phyloP scores from a whole-genome alignment of 768 basidiomycete species.

The Kwoniella sp. region DNA sequence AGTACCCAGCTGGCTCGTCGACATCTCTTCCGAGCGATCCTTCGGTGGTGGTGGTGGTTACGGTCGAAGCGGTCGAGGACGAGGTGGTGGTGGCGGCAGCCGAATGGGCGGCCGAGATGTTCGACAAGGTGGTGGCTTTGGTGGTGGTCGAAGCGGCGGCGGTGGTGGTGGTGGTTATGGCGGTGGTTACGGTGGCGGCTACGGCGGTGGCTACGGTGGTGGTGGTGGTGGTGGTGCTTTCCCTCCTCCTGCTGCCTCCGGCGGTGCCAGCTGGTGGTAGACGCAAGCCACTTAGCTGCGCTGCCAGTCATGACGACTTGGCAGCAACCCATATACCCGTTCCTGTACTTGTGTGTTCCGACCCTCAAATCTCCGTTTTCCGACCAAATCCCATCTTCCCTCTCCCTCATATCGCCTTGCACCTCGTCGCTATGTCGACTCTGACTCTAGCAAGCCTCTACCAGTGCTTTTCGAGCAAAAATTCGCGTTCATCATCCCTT shows the following conservation, averaged over 20 bases:
- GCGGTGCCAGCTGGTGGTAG: constrained; percentile 52
- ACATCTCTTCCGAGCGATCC: constrained; percentile 70
- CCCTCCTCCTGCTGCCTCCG: constrained; percentile 39
- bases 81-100: constrained; percentile 60
- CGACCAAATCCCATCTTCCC: background rate
- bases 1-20: constrained; percentile 85
- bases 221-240: constrained; percentile 51
- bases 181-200: constrained; percentile 54
- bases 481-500: constrained; percentile 7
- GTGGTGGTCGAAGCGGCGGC: constrained; percentile 34
- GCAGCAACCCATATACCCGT: constrained; percentile 1
- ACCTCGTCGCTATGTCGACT: background rate
- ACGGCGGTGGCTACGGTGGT: constrained; percentile 52
- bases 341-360: background rate
- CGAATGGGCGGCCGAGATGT: constrained; percentile 60
- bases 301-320: background rate
- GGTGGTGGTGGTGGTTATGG: constrained; percentile 61
- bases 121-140: constrained; percentile 56
- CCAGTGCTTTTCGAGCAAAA: background rate
- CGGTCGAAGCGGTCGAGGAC: constrained; percentile 49
- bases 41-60: constrained; percentile 70
- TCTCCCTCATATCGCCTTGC: background rate
- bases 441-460: constrained; percentile 1
- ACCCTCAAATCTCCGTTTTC: background rate
- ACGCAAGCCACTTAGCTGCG: background rate